Base-by-base conservation (phyloP, 148 eudicot species). In the Chenopodium quinoa region DNA sequence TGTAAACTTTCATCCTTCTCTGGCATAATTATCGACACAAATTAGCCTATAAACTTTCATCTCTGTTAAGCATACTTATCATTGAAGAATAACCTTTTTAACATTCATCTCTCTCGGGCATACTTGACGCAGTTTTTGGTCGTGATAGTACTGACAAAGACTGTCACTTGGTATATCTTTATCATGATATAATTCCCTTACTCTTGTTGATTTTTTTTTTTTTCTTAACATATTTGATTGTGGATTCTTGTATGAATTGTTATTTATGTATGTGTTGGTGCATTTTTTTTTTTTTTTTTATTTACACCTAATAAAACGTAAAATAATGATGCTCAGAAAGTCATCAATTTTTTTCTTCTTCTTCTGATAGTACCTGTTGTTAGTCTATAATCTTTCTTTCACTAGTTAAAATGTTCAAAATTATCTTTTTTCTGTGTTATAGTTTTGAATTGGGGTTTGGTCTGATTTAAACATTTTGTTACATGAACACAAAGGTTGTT, bases 231-330 rank as follows among this genome's bases (percentile, higher is more conserved):
- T 37, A 44, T n/a, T 7, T 44, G 44, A 40, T 37, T 63, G 46
- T 64, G 58, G 46, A 40, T 19, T 64, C 32, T 77, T 12, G 52
- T 23, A 64, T 44, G 48, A 9, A 37, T 77, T 77, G 19, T 67
- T 27, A 5, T 47, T 77, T 63, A 23, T 25, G 23, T 29, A 77
- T 77, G 58, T 77, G 56, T 63, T 62, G 19, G 52, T 77, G 22
- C 22, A 9, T 62, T 76, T 7, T 75, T 14, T n/a, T 62, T 77
- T 77, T 22, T 75, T 14, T n/a, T 62, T 77, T 77, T 22, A 34
- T 12, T 65, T 20, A 9, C 7, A 8, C 46, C 48, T 67, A 48
- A 69, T 5, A 37, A 78, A 14, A 7, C 1, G 7, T 34, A 48
- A 3, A 29, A 40, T 6, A 40, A 44, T 12, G 40, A 17, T 56